phyloP scores from a whole-genome alignment of 345 rosid species.

The Arabis alpina region DNA sequence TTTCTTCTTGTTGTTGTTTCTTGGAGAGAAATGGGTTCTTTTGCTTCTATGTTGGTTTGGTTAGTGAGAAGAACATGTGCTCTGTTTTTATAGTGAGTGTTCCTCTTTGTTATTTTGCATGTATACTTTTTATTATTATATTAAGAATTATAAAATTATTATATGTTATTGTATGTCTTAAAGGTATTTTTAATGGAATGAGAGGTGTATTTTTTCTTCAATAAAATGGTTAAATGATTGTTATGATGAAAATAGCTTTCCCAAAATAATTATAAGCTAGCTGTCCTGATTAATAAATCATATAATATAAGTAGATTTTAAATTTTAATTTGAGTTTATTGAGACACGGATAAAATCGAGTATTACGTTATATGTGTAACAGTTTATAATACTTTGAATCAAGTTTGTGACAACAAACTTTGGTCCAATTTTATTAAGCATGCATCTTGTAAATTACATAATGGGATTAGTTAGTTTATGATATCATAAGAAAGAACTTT shows the following conservation, averaged over 20 bases:
- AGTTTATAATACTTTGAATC: no score
- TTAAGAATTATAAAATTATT: not conserved
- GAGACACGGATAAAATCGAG: not conserved
- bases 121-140: slow-evolving; percentile 1
- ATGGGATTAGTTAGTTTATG: slow-evolving; percentile 18
- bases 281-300: slow-evolving; percentile 20
- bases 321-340: not conserved
- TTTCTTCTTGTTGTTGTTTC: not conserved
- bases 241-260: slow-evolving; percentile 14
- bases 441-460: slow-evolving; percentile 2
- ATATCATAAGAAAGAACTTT: slow-evolving; percentile 29
- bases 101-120: slow-evolving; percentile 22
- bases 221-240: slow-evolving; percentile 13
- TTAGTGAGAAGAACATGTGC: slow-evolving; percentile 32
- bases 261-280: slow-evolving; percentile 27
- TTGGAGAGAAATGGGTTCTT: not conserved
- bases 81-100: slow-evolving; percentile 40
- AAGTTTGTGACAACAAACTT: slow-evolving; percentile 6
- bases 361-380: not conserved
- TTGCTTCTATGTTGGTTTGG: slow-evolving; percentile 37
- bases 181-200: slow-evolving; percentile 18
- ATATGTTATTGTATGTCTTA: slow-evolving; percentile 7
- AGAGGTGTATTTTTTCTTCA: not conserved
- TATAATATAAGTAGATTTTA: not conserved
- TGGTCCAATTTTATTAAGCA: slow-evolving; percentile 24